These are phyloP conservation scores for Pulveroboletus sp. DNA, from an alignment of 768 basidiomycete genomes.

Conservation along the genomic window DNA sequence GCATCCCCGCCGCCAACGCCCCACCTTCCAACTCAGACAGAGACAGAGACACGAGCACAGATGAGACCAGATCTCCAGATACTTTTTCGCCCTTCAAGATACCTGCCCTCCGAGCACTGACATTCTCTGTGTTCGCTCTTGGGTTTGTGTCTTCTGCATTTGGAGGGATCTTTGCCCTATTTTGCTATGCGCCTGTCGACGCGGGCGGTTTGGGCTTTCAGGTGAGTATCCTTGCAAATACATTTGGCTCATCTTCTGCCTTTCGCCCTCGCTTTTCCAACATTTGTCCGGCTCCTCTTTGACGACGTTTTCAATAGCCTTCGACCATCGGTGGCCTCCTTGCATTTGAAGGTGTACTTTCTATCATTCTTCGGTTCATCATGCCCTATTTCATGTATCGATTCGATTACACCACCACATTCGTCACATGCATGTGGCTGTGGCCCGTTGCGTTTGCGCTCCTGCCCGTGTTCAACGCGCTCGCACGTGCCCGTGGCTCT, in stretches of 20 bases:
- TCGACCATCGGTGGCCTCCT: conserved; percentile 56
- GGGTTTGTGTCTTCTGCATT: conserved; percentile 17
- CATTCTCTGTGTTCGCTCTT: too few species aligned
- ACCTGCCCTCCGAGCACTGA: too few species aligned
- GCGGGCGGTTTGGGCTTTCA: too few species aligned
- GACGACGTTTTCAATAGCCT: conserved; percentile 30
- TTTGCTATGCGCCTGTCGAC: too few species aligned
- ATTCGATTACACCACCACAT: too few species aligned
- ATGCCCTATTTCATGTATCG: conserved; percentile 38
- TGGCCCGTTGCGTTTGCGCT: too few species aligned
- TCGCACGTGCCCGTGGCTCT: too few species aligned
- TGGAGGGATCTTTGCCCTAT: too few species aligned
- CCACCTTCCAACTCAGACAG: background rate
- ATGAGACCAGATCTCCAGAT: background rate
- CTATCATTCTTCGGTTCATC: conserved; percentile 46
- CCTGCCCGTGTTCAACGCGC: too few species aligned
- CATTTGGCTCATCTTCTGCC: too few species aligned
- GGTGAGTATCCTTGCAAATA: conserved; percentile 26
- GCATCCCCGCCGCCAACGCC: background rate
- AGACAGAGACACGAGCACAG: background rate
- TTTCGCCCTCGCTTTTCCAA: background rate
- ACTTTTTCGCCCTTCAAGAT: too few species aligned
- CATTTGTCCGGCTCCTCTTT: background rate
- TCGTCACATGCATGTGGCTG: too few species aligned
- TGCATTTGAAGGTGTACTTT: conserved; percentile 45